phyloP scores from a whole-genome alignment of 2,329 filamentous ascomycete genomes.

The Colletotrichum euphorbiae region DNA sequence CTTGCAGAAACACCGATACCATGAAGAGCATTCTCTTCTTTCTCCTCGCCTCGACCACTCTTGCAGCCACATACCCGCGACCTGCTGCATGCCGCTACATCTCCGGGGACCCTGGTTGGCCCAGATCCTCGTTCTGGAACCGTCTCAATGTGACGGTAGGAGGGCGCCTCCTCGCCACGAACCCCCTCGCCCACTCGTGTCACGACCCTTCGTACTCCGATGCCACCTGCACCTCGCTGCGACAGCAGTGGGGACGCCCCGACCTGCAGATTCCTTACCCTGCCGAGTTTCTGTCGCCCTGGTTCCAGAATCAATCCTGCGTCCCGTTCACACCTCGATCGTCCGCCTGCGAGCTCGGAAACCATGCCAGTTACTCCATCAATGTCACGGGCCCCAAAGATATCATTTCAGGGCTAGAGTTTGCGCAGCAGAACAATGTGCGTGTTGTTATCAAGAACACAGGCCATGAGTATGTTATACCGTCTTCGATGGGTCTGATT shows the following conservation, averaged over 20 bases:
- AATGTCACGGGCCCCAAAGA: slow-evolving; percentile 33
- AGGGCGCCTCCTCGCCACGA: not conserved
- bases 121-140: not conserved
- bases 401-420: slow-evolving; percentile 48
- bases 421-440: slow-evolving; percentile 53
- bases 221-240: slow-evolving; percentile 47
- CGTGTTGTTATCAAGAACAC: slow-evolving; percentile 67
- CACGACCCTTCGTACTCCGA: not conserved
- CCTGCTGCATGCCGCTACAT: not conserved
- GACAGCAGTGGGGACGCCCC: slow-evolving; percentile 57
- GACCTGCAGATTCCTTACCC: slow-evolving; percentile 44
- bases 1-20: not conserved
- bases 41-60: not conserved
- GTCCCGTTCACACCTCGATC: slow-evolving; percentile 48
- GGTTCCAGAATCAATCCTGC: slow-evolving; percentile 46
- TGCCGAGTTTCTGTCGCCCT: slow-evolving; percentile 17
- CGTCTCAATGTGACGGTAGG: not conserved
- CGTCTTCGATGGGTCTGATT: slow-evolving; percentile 35
- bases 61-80: not conserved
- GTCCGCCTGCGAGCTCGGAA: slow-evolving; percentile 51
- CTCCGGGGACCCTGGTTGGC: not conserved
- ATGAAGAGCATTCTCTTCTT: not conserved
- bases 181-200: not conserved
- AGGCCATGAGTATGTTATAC: slow-evolving; percentile 59
- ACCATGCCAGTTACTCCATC: slow-evolving; percentile 50